Evolutionary conservation across 2,329 filamentous ascomycete species (phyloP), one percentile per base, ranked within the genome.

Genomic region (Setomelanomma holmii): DNA sequence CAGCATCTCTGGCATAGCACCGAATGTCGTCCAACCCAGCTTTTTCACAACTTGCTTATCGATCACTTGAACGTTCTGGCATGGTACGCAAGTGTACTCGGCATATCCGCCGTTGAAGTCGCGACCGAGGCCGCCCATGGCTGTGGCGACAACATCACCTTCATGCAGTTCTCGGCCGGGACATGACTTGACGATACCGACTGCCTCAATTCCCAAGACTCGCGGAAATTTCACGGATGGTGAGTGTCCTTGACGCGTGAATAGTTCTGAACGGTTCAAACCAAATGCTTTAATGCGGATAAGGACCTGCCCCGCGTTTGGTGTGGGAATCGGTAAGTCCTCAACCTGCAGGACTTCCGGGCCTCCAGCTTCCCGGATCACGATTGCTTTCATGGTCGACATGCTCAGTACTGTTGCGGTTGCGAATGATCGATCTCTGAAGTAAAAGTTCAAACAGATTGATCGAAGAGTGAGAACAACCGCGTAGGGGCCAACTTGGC

Each of bases 1-100:
- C 52, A 82, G 51, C 79, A 82, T 82, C 64, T 82, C 80, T 2
- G 79, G 79, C 45, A 80, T 65, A 1, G 80, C 79, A 4, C 78
- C 80, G 1, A 83, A 55, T 2, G 72, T 63, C 22, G 75, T 69
- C 79, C 79, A 81, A 0, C 65, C 59, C 4, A 80, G 36, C 12
- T 23, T 19, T 17, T 24, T 6, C 4, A 20, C 43, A 17, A 39
- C 19, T 3, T 22, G 21, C 5, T 35, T 40, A n/a, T 38, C 22
- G 30, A 41, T 30, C 12, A 44, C 33, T 14, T 30, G 27, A 7
- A 53, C 56, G 14, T 46, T 53, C 47, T 54, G 56, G 1, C 68
- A 75, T 0, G 77, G 74, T 5, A 80, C 78, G 51, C 72, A 77
- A 1, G 73, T 76, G 49, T 80, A 82, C 62, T 83, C 78, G 3